phyloP scores from a whole-genome alignment of 164 flowering plant species.

The Vitis rupestris region DNA sequence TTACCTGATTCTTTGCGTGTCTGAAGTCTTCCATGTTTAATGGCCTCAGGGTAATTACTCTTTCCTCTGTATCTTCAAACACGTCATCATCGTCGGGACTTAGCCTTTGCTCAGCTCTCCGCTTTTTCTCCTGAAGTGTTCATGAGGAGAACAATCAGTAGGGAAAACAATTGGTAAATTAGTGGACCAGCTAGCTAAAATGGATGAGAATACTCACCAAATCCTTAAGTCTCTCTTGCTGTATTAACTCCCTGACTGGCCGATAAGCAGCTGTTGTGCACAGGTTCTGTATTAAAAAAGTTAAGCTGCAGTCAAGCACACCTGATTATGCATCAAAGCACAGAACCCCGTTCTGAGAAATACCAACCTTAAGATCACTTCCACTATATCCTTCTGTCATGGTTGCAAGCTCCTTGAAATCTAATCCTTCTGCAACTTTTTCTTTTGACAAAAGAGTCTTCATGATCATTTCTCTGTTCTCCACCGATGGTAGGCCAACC shows the following conservation, averaged over 20 bases:
- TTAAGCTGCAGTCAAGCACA: background rate
- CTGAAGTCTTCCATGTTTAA: slow-evolving; percentile 50
- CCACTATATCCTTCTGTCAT: slow-evolving; percentile 96
- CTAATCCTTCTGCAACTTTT: slow-evolving; percentile 59
- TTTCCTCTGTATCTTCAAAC: slow-evolving; percentile 22
- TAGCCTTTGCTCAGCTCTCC: slow-evolving; percentile 26
- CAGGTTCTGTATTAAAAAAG: slow-evolving; percentile 40
- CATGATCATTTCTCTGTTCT: slow-evolving; percentile 74
- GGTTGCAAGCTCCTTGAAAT: slow-evolving; percentile 76
- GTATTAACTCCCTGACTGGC: slow-evolving; percentile 67
- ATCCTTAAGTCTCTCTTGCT: slow-evolving; percentile 62
- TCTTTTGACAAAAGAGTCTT: slow-evolving; percentile 78
- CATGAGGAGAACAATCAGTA: too few species aligned
- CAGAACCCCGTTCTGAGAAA: background rate
- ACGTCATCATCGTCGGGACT: slow-evolving; percentile 15
- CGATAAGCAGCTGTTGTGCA: slow-evolving; percentile 78
- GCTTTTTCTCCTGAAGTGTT: slow-evolving; percentile 34
- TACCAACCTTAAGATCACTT: slow-evolving; percentile 87
- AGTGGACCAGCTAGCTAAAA: background rate
- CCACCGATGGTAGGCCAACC: slow-evolving; percentile 83
- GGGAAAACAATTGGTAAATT: background rate
- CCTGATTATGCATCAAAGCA: slow-evolving; percentile 1
- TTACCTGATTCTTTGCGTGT: slow-evolving; percentile 57
- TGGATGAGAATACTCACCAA: slow-evolving; percentile 28
- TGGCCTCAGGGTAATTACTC: slow-evolving; percentile 44